Evolutionary conservation across 1,284 basidiomycete species (phyloP), one percentile per base, ranked within the genome.

Genomic region (Malassezia japonica): DNA sequence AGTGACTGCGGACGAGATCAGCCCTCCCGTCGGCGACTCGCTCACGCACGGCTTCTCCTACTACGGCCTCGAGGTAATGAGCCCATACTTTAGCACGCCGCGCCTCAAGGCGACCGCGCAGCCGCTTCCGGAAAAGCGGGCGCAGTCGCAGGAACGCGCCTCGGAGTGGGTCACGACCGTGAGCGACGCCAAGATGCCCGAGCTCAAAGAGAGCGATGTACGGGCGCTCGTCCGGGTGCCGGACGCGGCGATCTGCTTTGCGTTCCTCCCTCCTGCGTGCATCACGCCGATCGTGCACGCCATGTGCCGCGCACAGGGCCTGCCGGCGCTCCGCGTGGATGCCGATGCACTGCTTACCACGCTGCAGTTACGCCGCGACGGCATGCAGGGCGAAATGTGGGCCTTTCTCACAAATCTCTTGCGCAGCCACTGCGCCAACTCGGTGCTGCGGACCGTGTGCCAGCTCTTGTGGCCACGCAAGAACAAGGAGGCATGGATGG

Each of bases 361-460:
- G n/a, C 12, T 44, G n/a, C 56, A 47, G 21, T 15, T 48, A 16
- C 49, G 55, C 13, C 40, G 48, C 7, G 33, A 55, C 23, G 57
- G 58, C 27, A 29, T 55, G 57, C 50, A 48, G 29, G 46, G 44
- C 12, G 60, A 64, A 20, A 59, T 61, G 16, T 32, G 52, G 42
- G 51, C 50, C 2, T 50, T 68, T 31, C 43, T 70, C 7, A 55
- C 55, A 28, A 65, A 71, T 48, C 46, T 72, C n/a, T 56, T 72
- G 6, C 43, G 57, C 4, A 69, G 67, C 42, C 70, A 72, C 53
- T 63, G 60, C 29, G 70, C 68, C 15, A 66, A 70, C 33, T 58
- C 64, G 15, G 56, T 61, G 9, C 50, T 72, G 31, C 63, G 64
- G 21, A 51, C 55, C 2, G 61, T 65, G 18, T 57, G 62, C 32